Evolutionary conservation across 2,329 filamentous ascomycete species (phyloP), one percentile per base, ranked within the genome.

Genomic region (Cladophialophora immunda): DNA sequence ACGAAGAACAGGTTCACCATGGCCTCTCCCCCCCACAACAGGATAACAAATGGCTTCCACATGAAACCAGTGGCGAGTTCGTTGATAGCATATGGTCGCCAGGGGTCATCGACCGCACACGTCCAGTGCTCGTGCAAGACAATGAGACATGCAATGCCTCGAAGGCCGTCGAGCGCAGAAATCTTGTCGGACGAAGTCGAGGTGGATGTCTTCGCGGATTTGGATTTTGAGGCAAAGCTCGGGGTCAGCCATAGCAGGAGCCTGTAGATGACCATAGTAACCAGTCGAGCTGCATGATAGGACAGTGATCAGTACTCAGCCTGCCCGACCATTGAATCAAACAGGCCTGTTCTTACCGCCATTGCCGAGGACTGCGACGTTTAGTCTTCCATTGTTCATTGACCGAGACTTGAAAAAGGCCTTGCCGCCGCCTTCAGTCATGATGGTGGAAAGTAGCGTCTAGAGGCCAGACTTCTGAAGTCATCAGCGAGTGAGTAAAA

Each of bases 1-100:
- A 83, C 77, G 70, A 83, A 83, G 73, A 83, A 83, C 29, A 83
- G 77, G 55, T 78, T 76, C 15, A 82, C 81, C 63, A 64, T 60
- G 15, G 68, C 62, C 9, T 54, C n/a, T 17, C 69, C 66, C 1
- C 58, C 58, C 59, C 64, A 68, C 7, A 60, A 29, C 8, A 65
- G 62, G 11, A 53, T 45, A 8, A 68, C 41, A 34, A 58, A 65
- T 34, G 66, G 66, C 29, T 65, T 63, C 45, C 63, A 64, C 65
- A 68, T 68, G 47, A 64, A 36, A n/a, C 53, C 56, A 2, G 30
- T 22, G 15, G 34, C 25, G 19, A 62, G 41, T 2, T 41, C 45
- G 7, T 41, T 34, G 2, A 54, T 34, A 36, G 34, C 47, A 11
- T 58, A 57, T 25, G 38, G 17, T 47, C 52, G 57, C 29, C 50